Base-by-base conservation (phyloP, 139 green algal species). In the Asterochloris sp. region DNA sequence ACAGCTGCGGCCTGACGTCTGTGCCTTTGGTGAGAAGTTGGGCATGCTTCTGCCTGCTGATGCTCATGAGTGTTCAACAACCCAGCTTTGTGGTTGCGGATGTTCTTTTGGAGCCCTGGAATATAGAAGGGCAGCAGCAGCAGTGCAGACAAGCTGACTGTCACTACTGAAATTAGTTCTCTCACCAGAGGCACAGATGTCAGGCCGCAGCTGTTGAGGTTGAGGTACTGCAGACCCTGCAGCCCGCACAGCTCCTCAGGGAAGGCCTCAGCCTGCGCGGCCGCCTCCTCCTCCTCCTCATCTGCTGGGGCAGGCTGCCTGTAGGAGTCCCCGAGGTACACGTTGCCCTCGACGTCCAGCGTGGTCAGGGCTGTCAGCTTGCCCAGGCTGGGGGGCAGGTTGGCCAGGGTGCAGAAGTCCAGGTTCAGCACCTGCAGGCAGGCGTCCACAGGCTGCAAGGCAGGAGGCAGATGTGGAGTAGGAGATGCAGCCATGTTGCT, bases 311-410 rank as follows among this genome's bases (percentile, higher is more conserved):
- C n/a, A 73, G 73, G 80, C 27, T 61, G 71, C 19, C 73, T 61
- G 78, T 76, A 86, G 62, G 27, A 27, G 23, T 83, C 64, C n/a
- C 83, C 83, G 74, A 87, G 66, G 74, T 84, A 83, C 28, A 79
- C 73, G 74, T 87, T 87, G 74, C 83, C 83, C 79, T 87, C 83
- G 63, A 87, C 78, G 47, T 87, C 83, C 60, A 87, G 83, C 24
- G 83, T 84, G 17, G 83, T 87, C 38, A 87, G 66, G 0, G 73
- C 73, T 60, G 83, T 87, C 64, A 87, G 83, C 73, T 78, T 23
- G 23, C 83, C 83, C 60, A 87, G 66, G 78, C 71, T 80, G 8
- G 83, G 15, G 21, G 83, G 83, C 78, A 87, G 74, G 38, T 82
- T 60, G 17, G 29, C 27, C 38, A 87, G 78, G 15, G 78, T 84